Evolutionary conservation across 306 rosid species (phyloP).

Genomic region (Quercus cerris): DNA sequence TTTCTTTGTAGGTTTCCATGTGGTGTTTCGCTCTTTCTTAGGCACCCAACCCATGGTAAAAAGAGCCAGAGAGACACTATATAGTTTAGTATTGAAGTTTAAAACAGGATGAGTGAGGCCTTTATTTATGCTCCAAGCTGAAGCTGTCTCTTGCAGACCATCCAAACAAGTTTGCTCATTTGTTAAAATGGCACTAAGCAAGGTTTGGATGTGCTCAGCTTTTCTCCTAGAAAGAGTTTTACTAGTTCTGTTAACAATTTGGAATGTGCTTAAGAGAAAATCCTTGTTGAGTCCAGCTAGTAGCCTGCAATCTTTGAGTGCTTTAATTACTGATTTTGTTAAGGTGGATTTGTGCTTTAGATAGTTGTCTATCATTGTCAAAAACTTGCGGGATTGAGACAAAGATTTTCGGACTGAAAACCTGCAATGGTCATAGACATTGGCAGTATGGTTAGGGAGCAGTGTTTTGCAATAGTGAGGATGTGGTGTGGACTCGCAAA

Average conservation of each 20-base stretch:
- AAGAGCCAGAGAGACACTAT: slow-evolving; percentile 48
- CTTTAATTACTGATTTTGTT: slow-evolving; percentile 29
- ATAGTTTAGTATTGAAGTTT: slow-evolving; percentile 44
- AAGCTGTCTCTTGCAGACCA: slow-evolving; percentile 38
- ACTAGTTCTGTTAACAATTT: slow-evolving; percentile 15
- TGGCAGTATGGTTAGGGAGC: slow-evolving; percentile 31
- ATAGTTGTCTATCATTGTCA: slow-evolving; percentile 17
- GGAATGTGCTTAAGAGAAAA: slow-evolving; percentile 16
- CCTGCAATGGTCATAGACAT: slow-evolving; percentile 35
- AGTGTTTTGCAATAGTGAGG: slow-evolving; percentile 46
- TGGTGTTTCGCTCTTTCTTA: slow-evolving; percentile 16
- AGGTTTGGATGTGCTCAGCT: slow-evolving; percentile 44
- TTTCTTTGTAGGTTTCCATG: slow-evolving; percentile 17
- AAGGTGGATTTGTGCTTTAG: slow-evolving; percentile 8
- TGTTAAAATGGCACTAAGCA: slow-evolving; percentile 48
- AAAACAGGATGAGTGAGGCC: slow-evolving; percentile 26
- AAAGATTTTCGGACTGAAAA: slow-evolving; percentile 34
- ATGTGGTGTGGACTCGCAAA: slow-evolving; percentile 43
- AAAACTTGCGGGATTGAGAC: slow-evolving; percentile 32
- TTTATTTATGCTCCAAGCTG: slow-evolving; percentile 33
- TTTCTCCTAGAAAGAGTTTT: slow-evolving; percentile 18
- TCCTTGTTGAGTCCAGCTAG: slow-evolving; percentile 44
- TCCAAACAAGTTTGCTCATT: slow-evolving; percentile 54
- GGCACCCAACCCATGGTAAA: slow-evolving; percentile 54
- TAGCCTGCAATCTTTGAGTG: slow-evolving; percentile 46